Conservation (phyloP, 1,139 yeast species). For the Saccharomyces hybrid region DNA sequence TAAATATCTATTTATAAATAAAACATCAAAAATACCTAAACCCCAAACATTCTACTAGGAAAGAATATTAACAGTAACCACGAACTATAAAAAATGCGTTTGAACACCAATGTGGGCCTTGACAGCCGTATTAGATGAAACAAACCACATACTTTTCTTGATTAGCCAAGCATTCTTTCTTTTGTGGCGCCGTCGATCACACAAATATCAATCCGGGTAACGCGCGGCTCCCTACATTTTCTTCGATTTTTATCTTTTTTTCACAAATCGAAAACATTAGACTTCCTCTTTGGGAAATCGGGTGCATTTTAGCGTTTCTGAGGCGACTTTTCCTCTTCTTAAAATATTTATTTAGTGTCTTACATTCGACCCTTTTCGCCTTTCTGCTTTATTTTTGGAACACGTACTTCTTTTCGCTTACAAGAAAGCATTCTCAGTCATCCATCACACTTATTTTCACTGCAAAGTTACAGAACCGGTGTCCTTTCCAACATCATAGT, state of each 20-base stretch:
- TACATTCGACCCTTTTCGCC: neutral
- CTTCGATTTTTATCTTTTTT: neutral
- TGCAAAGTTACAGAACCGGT: neutral
- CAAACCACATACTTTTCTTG: neutral
- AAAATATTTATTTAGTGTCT: neutral
- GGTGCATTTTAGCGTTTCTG: neutral
- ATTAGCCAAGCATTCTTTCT: neutral
- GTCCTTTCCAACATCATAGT: neutral
- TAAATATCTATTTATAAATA: neutral
- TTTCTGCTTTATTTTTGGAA: neutral
- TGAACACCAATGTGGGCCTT: neutral
- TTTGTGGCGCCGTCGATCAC: neutral
- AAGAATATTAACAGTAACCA: neutral
- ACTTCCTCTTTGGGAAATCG: neutral
- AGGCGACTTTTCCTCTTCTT: constrained; percentile 1
- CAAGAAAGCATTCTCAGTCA: neutral
- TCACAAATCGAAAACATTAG: neutral
- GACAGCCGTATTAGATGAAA: neutral
- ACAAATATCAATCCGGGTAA: neutral
- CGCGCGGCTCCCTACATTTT: neutral
- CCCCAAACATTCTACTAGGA: neutral
- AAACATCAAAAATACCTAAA: neutral
- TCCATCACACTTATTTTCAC: neutral
- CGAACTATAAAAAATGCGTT: neutral
- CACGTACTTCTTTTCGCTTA: neutral